Percentiles rank a stretch among this genome's conserved stretches.
These are phyloP conservation scores for Botrytis fabae DNA, from an alignment of 2,329 filamentous ascomycete genomes.

Conservation along the genomic window DNA sequence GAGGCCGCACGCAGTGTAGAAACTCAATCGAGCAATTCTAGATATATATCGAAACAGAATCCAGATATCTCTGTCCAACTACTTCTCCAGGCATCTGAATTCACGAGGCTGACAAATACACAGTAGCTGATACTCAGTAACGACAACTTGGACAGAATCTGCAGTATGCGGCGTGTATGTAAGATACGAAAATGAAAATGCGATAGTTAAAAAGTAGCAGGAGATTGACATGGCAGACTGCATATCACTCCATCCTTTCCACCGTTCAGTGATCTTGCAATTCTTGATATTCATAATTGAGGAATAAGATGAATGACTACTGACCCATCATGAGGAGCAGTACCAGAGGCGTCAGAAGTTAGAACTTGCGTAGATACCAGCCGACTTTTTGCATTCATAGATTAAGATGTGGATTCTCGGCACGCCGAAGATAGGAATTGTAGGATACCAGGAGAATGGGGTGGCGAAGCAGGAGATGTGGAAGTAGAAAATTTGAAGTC, in stretches of 20 bases:
- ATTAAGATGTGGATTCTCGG: no score
- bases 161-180: no score
- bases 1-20: not conserved
- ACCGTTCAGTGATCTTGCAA: not conserved
- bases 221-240: not conserved
- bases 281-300: not conserved
- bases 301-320: not conserved
- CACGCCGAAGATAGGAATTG: no score
- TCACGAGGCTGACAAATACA: not conserved
- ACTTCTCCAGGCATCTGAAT: no score
- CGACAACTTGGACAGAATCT: not conserved
- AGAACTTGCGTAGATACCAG: not conserved
- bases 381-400: no score
- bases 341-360: not conserved
- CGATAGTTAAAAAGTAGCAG: not conserved
- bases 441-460: no score
- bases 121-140: not conserved
- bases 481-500: not conserved
- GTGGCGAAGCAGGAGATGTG: not conserved
- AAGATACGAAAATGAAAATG: not conserved
- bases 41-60: no score
- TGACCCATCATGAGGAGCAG: not conserved
- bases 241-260: not conserved
- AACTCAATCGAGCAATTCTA: no score
- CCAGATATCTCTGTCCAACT: no score